Evolutionary conservation across 2,329 filamentous ascomycete species (phyloP), one percentile per base, ranked within the genome.

Genomic region (Calonectria leucothoes): DNA sequence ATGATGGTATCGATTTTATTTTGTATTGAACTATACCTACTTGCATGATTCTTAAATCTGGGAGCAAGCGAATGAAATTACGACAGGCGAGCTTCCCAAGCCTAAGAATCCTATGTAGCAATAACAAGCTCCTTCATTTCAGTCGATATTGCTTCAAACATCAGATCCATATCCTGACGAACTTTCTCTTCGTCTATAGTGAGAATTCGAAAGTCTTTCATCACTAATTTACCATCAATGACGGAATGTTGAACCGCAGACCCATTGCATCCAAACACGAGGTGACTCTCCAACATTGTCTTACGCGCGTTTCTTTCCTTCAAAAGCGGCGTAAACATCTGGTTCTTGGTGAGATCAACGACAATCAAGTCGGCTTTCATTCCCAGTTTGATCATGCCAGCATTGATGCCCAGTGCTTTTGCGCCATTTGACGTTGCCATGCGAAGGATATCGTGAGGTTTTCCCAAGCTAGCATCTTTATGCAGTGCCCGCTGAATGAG

Each of bases 331-430:
- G 71, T 73, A 63, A 73, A 73, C 71, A 70, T 73, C 11, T 73
- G 71, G 33, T 73, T 73, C 66, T 70, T 73, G 23, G 66, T 70
- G 2, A 73, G 49, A 37, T 73, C 71, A 6, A 73, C 59, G 33
- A 73, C 71, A 42, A 73, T 73, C 27, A 73, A 12, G 33, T 73
- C 71, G 5, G 71, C 71, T 39, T 73, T 73, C 51, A 66, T 73
- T 1, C 71, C 71, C 12, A 67, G 66, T 20, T 48, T 20, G 20
- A 73, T 31, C 31, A 59, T 48, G 4, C 71, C 71, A 15, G 67
- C 33, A 31, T 73, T 57, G 17, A 73, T 70, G 5, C 71, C 71
- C 15, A 73, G 59, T 20, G 71, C 71, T 11, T 70, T 70, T 23
- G 71, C 71, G 6, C 71, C 71, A 39, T 73, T 73, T 6, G 25